Percentiles rank a stretch among this genome's conserved stretches.
Conservation (phyloP, 2,329 filamentous ascomycete genomes). For the Chaetomium olivaceum region DNA sequence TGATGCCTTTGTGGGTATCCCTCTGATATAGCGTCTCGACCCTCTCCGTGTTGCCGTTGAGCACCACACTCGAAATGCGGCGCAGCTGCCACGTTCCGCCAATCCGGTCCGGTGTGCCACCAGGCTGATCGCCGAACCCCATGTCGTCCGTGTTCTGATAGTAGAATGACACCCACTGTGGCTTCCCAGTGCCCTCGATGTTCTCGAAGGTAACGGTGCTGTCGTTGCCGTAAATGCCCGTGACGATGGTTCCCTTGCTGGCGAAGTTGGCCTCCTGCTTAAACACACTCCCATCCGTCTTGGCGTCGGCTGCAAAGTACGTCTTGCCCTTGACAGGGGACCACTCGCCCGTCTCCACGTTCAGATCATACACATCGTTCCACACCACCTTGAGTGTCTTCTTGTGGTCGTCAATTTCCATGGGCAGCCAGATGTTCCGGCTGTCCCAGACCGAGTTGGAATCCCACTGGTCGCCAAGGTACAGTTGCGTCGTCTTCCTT, state of each 20-base stretch:
- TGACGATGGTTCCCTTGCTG: conserved; percentile 48
- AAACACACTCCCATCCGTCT: conserved; percentile 49
- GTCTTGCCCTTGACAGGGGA: conserved; percentile 48
- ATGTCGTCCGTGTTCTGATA: conserved; percentile 63
- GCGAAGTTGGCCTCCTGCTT: conserved; percentile 58
- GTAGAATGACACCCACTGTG: conserved; percentile 60
- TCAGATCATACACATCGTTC: conserved; percentile 58
- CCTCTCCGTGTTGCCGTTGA: conserved; percentile 54
- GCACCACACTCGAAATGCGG: conserved; percentile 60
- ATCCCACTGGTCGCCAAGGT: conserved; percentile 57
- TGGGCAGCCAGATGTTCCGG: conserved; percentile 58
- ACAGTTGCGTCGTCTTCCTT: conserved; percentile 52
- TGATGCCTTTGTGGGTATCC: conserved; percentile 58
- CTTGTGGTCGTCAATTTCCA: conserved; percentile 53
- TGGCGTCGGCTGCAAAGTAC: conserved; percentile 50
- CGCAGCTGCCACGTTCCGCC: conserved; percentile 60
- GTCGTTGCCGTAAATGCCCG: conserved; percentile 56
- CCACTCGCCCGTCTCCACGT: conserved; percentile 54
- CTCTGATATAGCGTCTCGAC: conserved; percentile 54
- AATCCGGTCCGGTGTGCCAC: conserved; percentile 59
- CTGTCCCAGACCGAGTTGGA: conserved; percentile 58
- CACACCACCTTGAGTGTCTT: conserved; percentile 52
- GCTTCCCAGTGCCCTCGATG: conserved; percentile 51
- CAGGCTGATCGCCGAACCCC: conserved; percentile 58
- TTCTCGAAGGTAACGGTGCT: conserved; percentile 54